Evolutionary conservation across 331 rosid species (phyloP).

Genomic region (Malus hybrid): DNA sequence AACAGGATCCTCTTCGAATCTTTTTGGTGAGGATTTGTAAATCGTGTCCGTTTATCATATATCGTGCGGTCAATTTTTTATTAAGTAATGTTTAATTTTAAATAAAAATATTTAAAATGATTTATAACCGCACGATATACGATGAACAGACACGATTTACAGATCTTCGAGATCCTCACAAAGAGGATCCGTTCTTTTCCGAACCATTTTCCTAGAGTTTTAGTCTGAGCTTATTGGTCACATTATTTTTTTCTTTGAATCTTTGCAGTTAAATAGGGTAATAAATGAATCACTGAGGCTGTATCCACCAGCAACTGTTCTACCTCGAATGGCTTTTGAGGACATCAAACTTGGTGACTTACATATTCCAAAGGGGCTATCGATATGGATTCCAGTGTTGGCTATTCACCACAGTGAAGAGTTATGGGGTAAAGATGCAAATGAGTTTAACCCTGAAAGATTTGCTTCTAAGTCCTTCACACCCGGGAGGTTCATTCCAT

Average conservation of each 20-base stretch:
- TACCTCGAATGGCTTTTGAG: constrained; percentile 92
- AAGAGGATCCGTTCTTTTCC: background rate
- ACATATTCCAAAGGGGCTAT: constrained; percentile 80
- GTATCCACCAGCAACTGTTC: constrained; percentile 88
- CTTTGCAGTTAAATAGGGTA: constrained; percentile 72
- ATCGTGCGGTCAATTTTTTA: fast-evolving
- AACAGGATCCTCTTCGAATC: no score
- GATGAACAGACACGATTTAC: fast-evolving
- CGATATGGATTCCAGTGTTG: constrained; percentile 91
- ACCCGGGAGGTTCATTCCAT: constrained; percentile 76
- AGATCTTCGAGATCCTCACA: fast-evolving
- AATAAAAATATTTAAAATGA: no score
- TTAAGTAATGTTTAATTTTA: no score
- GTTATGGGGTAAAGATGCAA: constrained; percentile 88
- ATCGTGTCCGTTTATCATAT: no score
- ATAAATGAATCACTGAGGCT: constrained; percentile 84
- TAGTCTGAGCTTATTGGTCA: background rate
- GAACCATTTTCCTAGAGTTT: background rate
- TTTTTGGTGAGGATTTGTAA: fast-evolving
- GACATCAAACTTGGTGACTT: constrained; percentile 78
- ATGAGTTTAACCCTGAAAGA: constrained; percentile 83
- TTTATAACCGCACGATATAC: no score
- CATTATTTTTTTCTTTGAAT: background rate
- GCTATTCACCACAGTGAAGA: constrained; percentile 91
- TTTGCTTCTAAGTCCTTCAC: constrained; percentile 67